Base-by-base conservation (phyloP, 2,329 filamentous ascomycete genomes). In the Ceratocystiopsis brevicomis region DNA sequence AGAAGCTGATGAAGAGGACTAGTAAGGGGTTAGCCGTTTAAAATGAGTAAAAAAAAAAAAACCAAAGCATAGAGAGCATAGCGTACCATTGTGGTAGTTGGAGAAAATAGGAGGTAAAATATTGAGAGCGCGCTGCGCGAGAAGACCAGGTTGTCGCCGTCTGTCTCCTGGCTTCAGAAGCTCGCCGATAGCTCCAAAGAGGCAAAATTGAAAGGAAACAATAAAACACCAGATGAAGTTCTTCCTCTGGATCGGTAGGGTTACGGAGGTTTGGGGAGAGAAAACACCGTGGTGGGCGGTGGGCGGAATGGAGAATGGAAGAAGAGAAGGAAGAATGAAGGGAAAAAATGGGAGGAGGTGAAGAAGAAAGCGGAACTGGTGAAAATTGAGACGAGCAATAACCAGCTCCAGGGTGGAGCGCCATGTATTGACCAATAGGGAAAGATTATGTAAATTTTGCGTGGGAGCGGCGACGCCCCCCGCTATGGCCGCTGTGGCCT, bases 1-100 rank as follows among this genome's bases (percentile, higher is more conserved):
- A 43, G 80, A 68, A 44, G 78, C 80, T 53, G 81, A 67, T 48
- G 81, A 78, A 53, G 81, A 85, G 59, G 73, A 71, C 76, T 80
- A 58, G 16, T 4, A 25, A 12, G 37, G n/a, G 9, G 39, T 47
- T 40, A 47, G 41, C 38, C 43, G 14, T 17, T 6, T 38, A 18
- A 19, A 5, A 21, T 8, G 19, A n/a, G 17, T 15, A 30, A 15
- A 12, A 21, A 15, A 34, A 11, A 34, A 33, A 5, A 11, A 14
- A 11, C 6, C 32, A 33, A 5, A 13, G 10, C 25, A 30, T 8
- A 10, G 13, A 15, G 11, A 34, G 12, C 4, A 34, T 6, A 21
- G 33, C 30, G 2, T 38, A 44, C 43, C 43, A 44, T 44, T 30
- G 35, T 39, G 37, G 40, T 39, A 17, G 39, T 21, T 21, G 17